Conservation (phyloP, 2,329 filamentous ascomycete species). For the Cladosporium sp. region DNA sequence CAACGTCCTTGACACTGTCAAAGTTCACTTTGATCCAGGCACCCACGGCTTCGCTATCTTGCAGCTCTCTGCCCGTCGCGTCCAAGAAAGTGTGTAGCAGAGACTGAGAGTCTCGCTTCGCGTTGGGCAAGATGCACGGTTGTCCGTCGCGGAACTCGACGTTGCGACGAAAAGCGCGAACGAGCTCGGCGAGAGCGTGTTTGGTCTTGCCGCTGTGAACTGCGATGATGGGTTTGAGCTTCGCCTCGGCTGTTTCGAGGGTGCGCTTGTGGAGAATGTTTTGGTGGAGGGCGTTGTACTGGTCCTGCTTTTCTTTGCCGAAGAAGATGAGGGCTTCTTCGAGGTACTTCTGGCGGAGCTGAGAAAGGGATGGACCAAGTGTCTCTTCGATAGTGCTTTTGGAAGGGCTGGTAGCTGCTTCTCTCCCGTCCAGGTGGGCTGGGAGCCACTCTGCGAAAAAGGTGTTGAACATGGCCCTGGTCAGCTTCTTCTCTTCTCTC, state of each 20-base stretch:
- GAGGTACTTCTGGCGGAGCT: conserved; percentile 45
- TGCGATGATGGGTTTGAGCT: conserved; percentile 21
- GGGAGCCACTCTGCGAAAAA: conserved; percentile 66
- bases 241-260: conserved; percentile 20
- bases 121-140: conserved; percentile 13
- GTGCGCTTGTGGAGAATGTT: conserved; percentile 18
- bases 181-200: conserved; percentile 24
- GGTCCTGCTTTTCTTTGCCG: conserved; percentile 17
- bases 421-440: conserved; percentile 35
- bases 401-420: neutral
- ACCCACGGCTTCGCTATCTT: conserved; percentile 13
- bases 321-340: conserved; percentile 42
- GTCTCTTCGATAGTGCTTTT: neutral
- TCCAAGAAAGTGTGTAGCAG: conserved; percentile 20
- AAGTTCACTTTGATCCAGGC: conserved; percentile 17
- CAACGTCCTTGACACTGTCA: neutral
- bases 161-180: conserved; percentile 27
- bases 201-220: conserved; percentile 17
- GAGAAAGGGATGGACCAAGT: conserved; percentile 7
- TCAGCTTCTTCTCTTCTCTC: conserved; percentile 42
- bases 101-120: conserved; percentile 22
- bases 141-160: conserved; percentile 16
- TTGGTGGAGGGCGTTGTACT: conserved; percentile 18
- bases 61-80: conserved; percentile 9
- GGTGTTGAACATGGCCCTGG: conserved; percentile 53